Conservation (phyloP, 257 asterid species). For the Anisodus acutangulus region DNA sequence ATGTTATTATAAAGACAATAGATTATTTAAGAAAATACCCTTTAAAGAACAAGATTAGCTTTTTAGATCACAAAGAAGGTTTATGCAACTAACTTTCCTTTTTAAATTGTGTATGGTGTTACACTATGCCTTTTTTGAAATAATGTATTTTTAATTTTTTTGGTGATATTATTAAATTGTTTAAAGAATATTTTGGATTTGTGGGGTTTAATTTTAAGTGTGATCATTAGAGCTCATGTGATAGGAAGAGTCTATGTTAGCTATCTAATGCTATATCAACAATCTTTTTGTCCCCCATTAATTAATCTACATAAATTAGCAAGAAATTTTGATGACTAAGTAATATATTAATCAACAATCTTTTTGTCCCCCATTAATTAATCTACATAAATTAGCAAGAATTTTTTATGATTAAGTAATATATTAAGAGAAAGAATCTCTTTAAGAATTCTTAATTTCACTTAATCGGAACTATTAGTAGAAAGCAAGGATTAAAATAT, state of each 20-base stretch:
- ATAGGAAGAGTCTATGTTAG: slow-evolving; percentile 33
- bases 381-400: not conserved
- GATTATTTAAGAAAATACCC: not conserved
- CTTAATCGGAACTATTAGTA: not conserved
- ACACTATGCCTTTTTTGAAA: not conserved
- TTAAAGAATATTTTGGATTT: slow-evolving; percentile 30
- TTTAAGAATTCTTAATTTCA: not conserved
- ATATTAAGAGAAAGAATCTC: slow-evolving; percentile 6
- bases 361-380: slow-evolving; percentile 24
- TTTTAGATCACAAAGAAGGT: slow-evolving; percentile 30
- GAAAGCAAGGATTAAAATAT: slow-evolving; percentile 1
- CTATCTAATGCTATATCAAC: slow-evolving; percentile 3
- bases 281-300: slow-evolving; percentile 24
- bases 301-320: not conserved
- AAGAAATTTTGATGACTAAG: slow-evolving; percentile 7
- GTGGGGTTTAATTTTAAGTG: slow-evolving; percentile 16
- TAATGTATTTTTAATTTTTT: slow-evolving; percentile 11
- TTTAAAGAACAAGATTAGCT: slow-evolving; percentile 37
- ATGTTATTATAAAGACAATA: not conserved
- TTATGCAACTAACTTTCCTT: not conserved
- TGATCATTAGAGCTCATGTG: slow-evolving; percentile 39
- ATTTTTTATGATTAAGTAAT: not conserved
- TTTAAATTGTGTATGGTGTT: not conserved
- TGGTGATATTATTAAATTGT: not conserved
- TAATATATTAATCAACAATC: slow-evolving; percentile 1